Evolutionary conservation across 805 yeast species (phyloP).

Genomic region (Candida orba): DNA sequence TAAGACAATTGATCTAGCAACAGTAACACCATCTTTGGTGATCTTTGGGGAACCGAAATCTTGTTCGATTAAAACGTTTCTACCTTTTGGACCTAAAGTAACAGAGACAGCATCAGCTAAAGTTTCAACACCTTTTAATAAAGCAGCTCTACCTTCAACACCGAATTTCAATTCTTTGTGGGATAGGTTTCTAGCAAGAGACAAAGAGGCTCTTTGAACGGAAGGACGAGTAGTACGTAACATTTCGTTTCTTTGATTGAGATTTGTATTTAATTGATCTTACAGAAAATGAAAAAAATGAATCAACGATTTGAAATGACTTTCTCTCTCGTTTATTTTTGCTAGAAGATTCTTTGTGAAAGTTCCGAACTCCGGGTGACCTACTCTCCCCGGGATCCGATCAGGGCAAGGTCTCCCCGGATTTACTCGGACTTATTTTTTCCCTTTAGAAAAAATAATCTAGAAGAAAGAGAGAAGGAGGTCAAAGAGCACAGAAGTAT

Average conservation of each 20-base stretch:
- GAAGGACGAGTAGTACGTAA: slow-evolving; percentile 23
- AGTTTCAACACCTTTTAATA: slow-evolving; percentile 87
- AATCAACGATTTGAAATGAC: not conserved
- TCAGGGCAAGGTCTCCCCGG: not conserved
- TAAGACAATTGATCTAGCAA: slow-evolving; percentile 79
- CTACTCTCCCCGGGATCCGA: not conserved
- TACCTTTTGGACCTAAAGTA: slow-evolving; percentile 96
- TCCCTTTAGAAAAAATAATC: too few species aligned
- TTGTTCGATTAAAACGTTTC: slow-evolving; percentile 96
- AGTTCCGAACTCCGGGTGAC: not conserved
- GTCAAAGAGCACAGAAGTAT: too few species aligned
- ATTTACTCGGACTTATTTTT: too few species aligned
- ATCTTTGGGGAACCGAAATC: slow-evolving; percentile 96
- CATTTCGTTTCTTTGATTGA: slow-evolving; percentile 10
- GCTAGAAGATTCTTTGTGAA: not conserved
- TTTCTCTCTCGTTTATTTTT: too few species aligned
- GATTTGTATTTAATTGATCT: not conserved
- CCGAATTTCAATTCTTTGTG: slow-evolving; percentile 97
- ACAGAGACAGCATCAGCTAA: slow-evolving; percentile 90
- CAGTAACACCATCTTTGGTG: slow-evolving; percentile 99
- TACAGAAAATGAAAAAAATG: too few species aligned
- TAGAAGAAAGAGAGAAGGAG: too few species aligned
- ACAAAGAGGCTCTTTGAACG: slow-evolving; percentile 17
- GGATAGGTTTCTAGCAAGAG: slow-evolving; percentile 28
- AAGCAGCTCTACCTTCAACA: slow-evolving; percentile 47